These are phyloP conservation scores for Yarrowia yakushimensis DNA, from an alignment of 805 yeast genomes.

Conservation along the genomic window DNA sequence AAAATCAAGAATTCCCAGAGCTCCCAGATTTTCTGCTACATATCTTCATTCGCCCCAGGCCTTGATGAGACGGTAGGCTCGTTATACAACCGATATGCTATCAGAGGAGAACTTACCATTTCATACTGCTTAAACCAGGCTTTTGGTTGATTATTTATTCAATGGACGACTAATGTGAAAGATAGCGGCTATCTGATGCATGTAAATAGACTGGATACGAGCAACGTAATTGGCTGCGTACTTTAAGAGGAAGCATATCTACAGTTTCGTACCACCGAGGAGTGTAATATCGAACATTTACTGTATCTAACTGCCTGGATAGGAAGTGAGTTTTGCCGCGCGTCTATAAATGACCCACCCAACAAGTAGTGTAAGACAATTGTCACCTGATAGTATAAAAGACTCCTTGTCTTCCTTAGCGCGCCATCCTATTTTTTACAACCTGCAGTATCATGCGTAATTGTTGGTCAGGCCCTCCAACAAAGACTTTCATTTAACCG, in stretches of 20 bases:
- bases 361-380: too few species aligned
- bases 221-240: background rate
- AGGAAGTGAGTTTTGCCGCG: background rate
- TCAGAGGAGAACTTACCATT: conserved; percentile 36
- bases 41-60: conserved; percentile 42
- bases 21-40: conserved; percentile 39
- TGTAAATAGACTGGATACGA: background rate
- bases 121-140: conserved; percentile 39
- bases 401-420: background rate
- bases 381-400: too few species aligned
- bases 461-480: background rate
- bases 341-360: background rate
- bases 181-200: background rate
- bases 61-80: conserved; percentile 40
- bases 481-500: background rate
- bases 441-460: background rate
- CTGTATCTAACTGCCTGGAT: background rate
- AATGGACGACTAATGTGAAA: background rate
- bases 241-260: background rate
- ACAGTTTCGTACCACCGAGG: background rate
- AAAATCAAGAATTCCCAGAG: conserved; percentile 33
- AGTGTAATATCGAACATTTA: background rate
- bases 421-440: background rate
- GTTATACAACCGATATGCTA: conserved; percentile 32
- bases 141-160: conserved; percentile 34